Base-by-base conservation (phyloP, 169 alveolate species). In the Eimeria sp. region DNA sequence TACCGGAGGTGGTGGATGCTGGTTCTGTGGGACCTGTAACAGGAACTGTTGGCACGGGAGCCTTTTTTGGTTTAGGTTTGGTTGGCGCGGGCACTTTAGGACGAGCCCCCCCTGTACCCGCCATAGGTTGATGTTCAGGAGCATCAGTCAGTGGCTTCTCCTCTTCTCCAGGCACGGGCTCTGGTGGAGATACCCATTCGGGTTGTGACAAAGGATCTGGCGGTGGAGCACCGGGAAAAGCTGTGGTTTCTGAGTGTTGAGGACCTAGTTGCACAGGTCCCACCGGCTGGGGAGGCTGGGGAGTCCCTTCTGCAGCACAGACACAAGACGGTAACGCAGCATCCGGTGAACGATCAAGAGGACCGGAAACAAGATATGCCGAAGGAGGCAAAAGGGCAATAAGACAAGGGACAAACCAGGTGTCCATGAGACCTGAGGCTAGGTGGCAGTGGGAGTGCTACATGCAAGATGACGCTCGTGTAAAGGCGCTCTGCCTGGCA, bases 291-390 rank as follows among this genome's bases (percentile, higher is more conserved):
- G 1, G 37, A 20, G 37, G 33, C 74, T 9, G 8, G 13, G 25
- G 37, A 64, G 74, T n/a, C 37, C 33, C n/a, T 64, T 64, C 74
- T 64, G 74, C 74, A 64, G 74, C 74, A 64, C 13, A 64, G 74
- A 3, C 74, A 64, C 74, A 18, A 3, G 74, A 64, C 33, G 37
- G 11, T 64, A 23, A 20, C 13, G 25, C 4, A 64, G 37, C 74
- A 64, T 23, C 10, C 33, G 74, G 10, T 18, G 74, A n/a, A 11
- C 8, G n/a, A 64, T 23, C 74, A 64, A 2, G 74, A 25, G 10
- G 37, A 64, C 33, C 74, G 74, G 37, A 0, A 25, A 64, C 13
- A 64, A 23, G 0, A 25, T 23, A 64, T 64, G 74, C 33, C 74
- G 13, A 64, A 64, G 37, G 74, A 23, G 2, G 33, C 74, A n/a